These are phyloP conservation scores for Neofusicoccum laricinum DNA, from an alignment of 2,329 filamentous ascomycete species.

Conservation along the genomic window DNA sequence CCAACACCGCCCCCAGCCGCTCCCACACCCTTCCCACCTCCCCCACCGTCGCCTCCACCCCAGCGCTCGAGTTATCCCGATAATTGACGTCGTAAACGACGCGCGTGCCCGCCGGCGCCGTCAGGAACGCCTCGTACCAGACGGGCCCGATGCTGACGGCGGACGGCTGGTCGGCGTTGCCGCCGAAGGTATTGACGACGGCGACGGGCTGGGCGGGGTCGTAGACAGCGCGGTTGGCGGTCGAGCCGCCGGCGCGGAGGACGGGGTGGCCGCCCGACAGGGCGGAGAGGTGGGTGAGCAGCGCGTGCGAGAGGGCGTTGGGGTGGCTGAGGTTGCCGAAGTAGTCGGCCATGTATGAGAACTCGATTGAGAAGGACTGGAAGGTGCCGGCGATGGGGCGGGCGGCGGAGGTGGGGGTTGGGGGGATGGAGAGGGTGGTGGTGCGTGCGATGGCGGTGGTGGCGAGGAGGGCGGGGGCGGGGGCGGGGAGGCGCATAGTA, in stretches of 20 bases:
- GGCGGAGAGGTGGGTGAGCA: background rate
- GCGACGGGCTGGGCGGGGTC: background rate
- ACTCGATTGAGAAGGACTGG: background rate
- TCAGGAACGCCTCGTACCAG: background rate
- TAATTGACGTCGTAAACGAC: background rate
- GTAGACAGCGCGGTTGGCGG: background rate
- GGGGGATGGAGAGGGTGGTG: too few relatives aligned
- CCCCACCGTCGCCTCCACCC: background rate
- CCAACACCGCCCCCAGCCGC: background rate
- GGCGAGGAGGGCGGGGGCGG: too few relatives aligned
- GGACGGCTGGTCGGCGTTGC: background rate
- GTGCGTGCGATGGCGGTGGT: too few relatives aligned
- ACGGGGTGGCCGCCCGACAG: background rate
- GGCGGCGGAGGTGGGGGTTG: too few relatives aligned
- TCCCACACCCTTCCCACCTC: background rate
- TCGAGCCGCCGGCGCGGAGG: background rate
- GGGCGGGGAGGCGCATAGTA: too few relatives aligned
- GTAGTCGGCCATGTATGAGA: background rate
- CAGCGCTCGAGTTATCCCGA: background rate
- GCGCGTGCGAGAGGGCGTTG: background rate
- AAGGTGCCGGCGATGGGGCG: too few relatives aligned
- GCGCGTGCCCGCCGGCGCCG: background rate
- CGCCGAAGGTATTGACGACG: background rate
- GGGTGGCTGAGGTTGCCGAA: background rate
- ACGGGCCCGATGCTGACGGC: background rate